These are phyloP conservation scores for Gautieria morchelliformis DNA, from an alignment of 768 basidiomycete species.

Conservation along the genomic window DNA sequence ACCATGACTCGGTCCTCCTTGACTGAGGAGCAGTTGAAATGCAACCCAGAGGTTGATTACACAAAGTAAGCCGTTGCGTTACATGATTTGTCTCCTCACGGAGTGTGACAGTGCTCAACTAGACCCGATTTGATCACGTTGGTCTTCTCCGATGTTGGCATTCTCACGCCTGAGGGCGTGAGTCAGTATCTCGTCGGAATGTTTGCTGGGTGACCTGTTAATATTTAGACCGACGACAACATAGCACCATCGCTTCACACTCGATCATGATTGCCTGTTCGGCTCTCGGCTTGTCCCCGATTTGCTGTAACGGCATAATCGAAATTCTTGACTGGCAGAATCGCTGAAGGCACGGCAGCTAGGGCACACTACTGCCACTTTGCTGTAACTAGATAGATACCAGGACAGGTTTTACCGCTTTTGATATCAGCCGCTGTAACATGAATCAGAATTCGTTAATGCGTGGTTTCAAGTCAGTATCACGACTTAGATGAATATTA, in stretches of 20 bases:
- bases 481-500: too few species aligned
- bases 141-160: conserved; percentile 91
- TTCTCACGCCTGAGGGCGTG: conserved; percentile 85
- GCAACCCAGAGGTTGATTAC: conserved; percentile 88
- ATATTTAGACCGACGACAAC: too few species aligned
- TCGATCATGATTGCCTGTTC: too few species aligned
- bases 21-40: conserved; percentile 72
- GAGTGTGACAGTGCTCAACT: neutral
- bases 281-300: neutral
- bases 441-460: too few species aligned
- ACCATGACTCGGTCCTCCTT: conserved; percentile 33
- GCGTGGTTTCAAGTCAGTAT: too few species aligned
- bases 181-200: conserved; percentile 94
- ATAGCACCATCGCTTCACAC: too few species aligned
- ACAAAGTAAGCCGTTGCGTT: conserved; percentile 51
- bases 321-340: too few species aligned
- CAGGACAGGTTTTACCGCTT: neutral
- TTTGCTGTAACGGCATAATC: too few species aligned
- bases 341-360: too few species aligned
- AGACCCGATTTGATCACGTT: conserved; percentile 91
- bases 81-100: neutral
- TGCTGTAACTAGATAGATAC: too few species aligned
- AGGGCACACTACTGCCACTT: too few species aligned
- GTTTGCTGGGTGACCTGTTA: conserved; percentile 56
- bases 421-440: too few species aligned